Percentiles rank a stretch among this genome's conserved stretches.
Evolutionary conservation across 306 rosid genomes (phyloP).

Genomic region (Sicyos baderoa): DNA sequence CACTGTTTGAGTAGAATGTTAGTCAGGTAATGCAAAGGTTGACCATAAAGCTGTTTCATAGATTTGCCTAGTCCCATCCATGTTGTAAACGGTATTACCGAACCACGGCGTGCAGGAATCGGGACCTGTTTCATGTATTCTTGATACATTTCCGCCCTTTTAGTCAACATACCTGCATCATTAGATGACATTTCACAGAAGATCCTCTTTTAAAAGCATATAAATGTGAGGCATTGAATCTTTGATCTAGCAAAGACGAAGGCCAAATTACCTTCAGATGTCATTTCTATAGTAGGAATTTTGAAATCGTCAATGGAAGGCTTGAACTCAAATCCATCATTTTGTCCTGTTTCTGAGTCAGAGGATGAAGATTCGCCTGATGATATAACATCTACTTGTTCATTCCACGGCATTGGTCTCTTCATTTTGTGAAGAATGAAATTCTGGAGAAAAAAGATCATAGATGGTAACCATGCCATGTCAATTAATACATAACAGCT

Average conservation of each 20-base stretch:
- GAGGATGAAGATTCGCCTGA: constrained; percentile 52
- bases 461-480: background rate
- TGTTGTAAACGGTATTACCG: constrained; percentile 64
- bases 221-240: background rate
- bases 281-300: constrained; percentile 17
- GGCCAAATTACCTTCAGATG: constrained; percentile 40
- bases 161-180: constrained; percentile 41
- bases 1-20: constrained; percentile 72
- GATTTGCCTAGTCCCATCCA: constrained; percentile 87
- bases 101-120: constrained; percentile 63
- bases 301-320: constrained; percentile 14
- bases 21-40: constrained; percentile 91
- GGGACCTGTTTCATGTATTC: constrained; percentile 81
- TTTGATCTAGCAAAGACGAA: background rate
- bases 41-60: constrained; percentile 68
- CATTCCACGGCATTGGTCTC: constrained; percentile 51
- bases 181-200: constrained; percentile 4
- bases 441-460: constrained; percentile 15
- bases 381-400: constrained; percentile 32
- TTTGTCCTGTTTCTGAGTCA: constrained; percentile 23
- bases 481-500: background rate
- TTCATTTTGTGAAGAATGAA: constrained; percentile 34
- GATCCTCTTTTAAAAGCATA: background rate
- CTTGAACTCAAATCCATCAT: constrained; percentile 21
- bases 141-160: constrained; percentile 86